phyloP scores from a whole-genome alignment of 768 basidiomycete genomes.

The Tricholoma bakamatsutake region DNA sequence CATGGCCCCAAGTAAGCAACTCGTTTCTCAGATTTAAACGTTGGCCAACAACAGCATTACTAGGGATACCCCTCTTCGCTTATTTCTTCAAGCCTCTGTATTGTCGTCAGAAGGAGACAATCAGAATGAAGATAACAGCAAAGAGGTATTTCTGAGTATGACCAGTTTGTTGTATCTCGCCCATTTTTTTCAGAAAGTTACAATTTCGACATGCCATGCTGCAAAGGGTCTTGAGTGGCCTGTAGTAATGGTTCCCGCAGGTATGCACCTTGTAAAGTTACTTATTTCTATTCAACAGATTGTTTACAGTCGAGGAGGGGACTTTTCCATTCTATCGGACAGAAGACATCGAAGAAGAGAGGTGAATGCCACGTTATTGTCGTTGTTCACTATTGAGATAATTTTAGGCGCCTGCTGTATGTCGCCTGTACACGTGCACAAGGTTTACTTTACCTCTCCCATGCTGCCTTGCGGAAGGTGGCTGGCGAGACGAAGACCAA shows the following conservation, averaged over 20 bases:
- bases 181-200: constrained; percentile 54
- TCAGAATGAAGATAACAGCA: constrained; percentile 40
- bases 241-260: constrained; percentile 74
- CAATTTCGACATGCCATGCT: constrained; percentile 80
- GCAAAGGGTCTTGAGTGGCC: constrained; percentile 94
- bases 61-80: constrained; percentile 55
- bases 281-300: constrained; percentile 2
- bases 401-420: constrained; percentile 68
- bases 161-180: neutral
- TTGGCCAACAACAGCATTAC: neutral
- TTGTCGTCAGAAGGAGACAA: constrained; percentile 75
- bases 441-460: constrained; percentile 54
- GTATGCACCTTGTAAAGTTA: constrained; percentile 23
- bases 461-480: constrained; percentile 42
- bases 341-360: constrained; percentile 77
- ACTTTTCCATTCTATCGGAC: constrained; percentile 72
- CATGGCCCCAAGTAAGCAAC: neutral
- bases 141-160: constrained; percentile 7
- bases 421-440: constrained; percentile 89
- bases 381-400: neutral
- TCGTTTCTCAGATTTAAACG: neutral
- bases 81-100: constrained; percentile 77
- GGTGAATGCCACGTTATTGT: constrained; percentile 34
- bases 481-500: constrained; percentile 36
- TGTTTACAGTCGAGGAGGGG: constrained; percentile 55